These are phyloP conservation scores for Venturia nashicola DNA, from an alignment of 2,329 filamentous ascomycete species.

Conservation along the genomic window DNA sequence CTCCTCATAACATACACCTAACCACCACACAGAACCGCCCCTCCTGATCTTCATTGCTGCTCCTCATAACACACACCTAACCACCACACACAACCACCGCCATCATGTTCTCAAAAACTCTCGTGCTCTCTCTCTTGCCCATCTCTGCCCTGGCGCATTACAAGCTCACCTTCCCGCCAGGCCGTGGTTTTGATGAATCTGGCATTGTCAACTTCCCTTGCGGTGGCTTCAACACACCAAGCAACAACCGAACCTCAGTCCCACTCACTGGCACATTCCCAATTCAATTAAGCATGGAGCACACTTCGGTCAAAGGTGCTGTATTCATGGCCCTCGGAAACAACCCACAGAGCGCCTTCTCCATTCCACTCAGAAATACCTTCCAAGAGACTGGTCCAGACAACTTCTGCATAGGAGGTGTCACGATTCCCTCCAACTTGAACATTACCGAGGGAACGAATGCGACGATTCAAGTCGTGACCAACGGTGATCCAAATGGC, in stretches of 20 bases:
- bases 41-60: not conserved
- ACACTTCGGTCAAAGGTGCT: conserved; percentile 39
- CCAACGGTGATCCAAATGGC: conserved; percentile 40
- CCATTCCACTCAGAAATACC: conserved; percentile 52
- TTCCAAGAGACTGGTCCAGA: conserved; percentile 49
- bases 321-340: conserved; percentile 41
- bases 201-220: conserved; percentile 36
- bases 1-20: not conserved
- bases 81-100: not conserved
- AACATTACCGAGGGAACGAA: conserved; percentile 47
- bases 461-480: conserved; percentile 59
- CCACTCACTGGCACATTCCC: conserved; percentile 38
- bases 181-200: conserved; percentile 37
- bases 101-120: conserved; percentile 12
- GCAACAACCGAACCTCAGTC: conserved; percentile 33
- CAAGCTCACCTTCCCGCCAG: conserved; percentile 38
- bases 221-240: conserved; percentile 34
- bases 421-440: conserved; percentile 40
- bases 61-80: not conserved
- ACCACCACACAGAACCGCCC: not conserved
- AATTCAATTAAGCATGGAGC: conserved; percentile 39
- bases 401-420: conserved; percentile 51
- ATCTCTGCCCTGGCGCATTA: conserved; percentile 41
- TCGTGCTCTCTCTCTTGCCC: conserved; percentile 25
- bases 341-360: conserved; percentile 50